Conservation (phyloP, 2,329 filamentous ascomycete genomes). For the Fusarium cicatricum region DNA sequence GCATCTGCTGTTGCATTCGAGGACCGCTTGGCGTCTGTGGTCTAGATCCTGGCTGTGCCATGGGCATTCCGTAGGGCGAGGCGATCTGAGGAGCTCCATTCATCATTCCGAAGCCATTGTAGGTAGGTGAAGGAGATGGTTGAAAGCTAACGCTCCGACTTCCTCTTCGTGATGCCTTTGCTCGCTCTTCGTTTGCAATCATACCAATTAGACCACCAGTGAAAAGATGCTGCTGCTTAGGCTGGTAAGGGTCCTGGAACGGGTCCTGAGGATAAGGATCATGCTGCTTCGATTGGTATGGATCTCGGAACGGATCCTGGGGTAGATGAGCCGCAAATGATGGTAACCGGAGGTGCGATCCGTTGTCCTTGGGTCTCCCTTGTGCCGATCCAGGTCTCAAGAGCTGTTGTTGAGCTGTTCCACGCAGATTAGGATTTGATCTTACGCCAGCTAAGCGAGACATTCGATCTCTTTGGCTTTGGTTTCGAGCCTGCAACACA, state of each 20-base stretch:
- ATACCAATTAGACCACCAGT: constrained; percentile 20
- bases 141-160: constrained; percentile 14
- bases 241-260: too few species aligned
- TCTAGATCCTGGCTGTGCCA: constrained; percentile 3
- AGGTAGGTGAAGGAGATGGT: neutral
- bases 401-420: constrained; percentile 15
- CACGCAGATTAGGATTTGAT: too few species aligned
- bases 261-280: too few species aligned
- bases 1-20: constrained; percentile 16
- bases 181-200: constrained; percentile 25
- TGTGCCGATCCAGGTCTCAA: constrained; percentile 29
- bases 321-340: constrained; percentile 24
- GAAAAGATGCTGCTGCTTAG: constrained; percentile 24
- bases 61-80: constrained; percentile 9
- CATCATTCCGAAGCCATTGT: neutral
- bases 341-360: constrained; percentile 16
- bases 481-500: too few species aligned
- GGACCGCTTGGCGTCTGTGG: constrained; percentile 1
- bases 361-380: neutral
- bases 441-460: too few species aligned
- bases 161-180: constrained; percentile 24
- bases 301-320: constrained; percentile 30
- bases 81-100: constrained; percentile 8
- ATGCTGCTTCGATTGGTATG: neutral
- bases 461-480: too few species aligned